Base-by-base conservation (phyloP, 495 filamentous ascomycete genomes). In the Glonium stellatum region DNA sequence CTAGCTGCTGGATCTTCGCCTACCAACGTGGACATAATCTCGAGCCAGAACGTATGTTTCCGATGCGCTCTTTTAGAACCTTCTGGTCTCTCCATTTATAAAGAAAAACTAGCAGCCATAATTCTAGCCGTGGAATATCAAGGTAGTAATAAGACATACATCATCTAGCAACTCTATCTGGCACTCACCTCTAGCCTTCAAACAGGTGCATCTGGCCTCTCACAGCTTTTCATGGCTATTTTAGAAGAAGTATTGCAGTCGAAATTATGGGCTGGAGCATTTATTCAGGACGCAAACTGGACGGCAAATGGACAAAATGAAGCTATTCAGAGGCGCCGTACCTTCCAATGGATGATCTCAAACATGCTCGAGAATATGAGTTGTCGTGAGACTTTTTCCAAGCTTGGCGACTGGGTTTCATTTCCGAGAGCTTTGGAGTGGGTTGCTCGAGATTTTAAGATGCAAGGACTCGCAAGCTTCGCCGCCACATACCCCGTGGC, bases 401-500 rank as follows among this genome's bases (percentile, higher is more conserved):
- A 70, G 8, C 56, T 58, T 10, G 67, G 70, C 18, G 64, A 64
- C 0, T 62, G 66, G 46, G 56, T 75, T 5, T 25, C 36, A 22
- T 64, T 56, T 46, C 51, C 57, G 3, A 58, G 69, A 2, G 61
- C 62, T 0, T 67, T 75, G 49, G 52, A 59, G 3, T 69, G 62
- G 58, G 64, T 61, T 0, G 53, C 61, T 9, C 55, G 67, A 13
- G 60, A 69, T 5, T 67, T 59, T 15, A 48, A 67, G 8, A 35
- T 48, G 19, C 59, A 63, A 1, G 62, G 58, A 1, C 57, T 69
- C 6, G 55, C 64, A 19, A 69, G 72, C 25, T 69, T 71, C 23
- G 60, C 67, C 4, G 69, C 72, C 57, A 70, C 71, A 37, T 75
- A 76, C 39, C 74, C 74, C 0, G 46, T 72, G 6, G 55, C 63